Evolutionary conservation across 108 stramenopile genomes (phyloP), one percentile per base, ranked within the genome.

Genomic region (Skeletonema marinoi): DNA sequence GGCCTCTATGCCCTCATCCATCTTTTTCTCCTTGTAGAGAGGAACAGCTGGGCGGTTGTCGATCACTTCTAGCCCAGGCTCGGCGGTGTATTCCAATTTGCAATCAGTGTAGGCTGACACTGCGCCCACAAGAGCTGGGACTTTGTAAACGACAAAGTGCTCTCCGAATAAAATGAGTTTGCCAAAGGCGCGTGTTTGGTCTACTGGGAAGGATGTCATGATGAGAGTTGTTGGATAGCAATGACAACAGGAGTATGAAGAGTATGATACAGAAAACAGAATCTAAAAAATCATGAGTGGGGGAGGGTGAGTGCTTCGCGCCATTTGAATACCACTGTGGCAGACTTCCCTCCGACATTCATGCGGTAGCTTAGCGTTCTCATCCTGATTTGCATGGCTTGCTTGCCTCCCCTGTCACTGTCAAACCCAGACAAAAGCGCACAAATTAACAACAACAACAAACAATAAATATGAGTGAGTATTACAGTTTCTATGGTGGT

Each of bases 121-220:
- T 32, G 94, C 94, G 25, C 90, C 94, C 39, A 95, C 94, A 64
- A 93, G 80, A 12, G 94, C 94, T 32, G 94, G 94, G 44, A 82
- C 92, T 73, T 92, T 88, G 88, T 95, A 95, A 30, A 95, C 94
- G 32, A 95, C 94, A 82, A 95, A 92, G 77, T 95, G 94, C 77
- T 95, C 94, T 32, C 94, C 94, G 78, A 95, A 92, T 41, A 95
- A 80, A 65, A 95, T 95, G 17, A 95, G 80, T 77, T 95, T 95
- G 36, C 94, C 94, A 68, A 83, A 95, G 36, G 90, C 94, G 6
- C 81, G 84, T 32, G 90, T 93, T 65, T 80, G 63, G 54, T 68
- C 70, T 51, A 78, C 68, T 36, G 82, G 82, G 68, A 83, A 78
- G 36, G n/a, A 63, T n/a, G 60, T 21, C 69, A 78, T 78, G 60